Evolutionary conservation across 225 moss, liverwort and hornwort genomes (phyloP), one percentile per base, ranked within the genome.

Genomic region (Climacium dendroides): DNA sequence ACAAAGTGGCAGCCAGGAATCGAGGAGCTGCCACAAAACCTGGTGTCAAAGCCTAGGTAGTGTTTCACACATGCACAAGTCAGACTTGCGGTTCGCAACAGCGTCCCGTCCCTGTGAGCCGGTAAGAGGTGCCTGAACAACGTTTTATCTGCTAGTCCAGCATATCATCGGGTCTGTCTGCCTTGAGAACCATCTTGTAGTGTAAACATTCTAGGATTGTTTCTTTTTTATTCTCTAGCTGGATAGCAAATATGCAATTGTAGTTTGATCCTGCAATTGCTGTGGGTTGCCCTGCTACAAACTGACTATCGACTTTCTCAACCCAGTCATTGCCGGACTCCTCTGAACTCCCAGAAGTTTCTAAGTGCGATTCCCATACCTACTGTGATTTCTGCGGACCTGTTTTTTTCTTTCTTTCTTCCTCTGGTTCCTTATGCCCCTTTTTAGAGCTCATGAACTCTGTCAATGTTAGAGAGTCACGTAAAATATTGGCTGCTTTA

Each of bases 31-130:
- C 89, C 19, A 86, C 89, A 84, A 97, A 96, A 93, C 92, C 92
- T 78, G 91, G 92, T 86, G 87, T 95, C 28, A 98, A 94, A 91
- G 93, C 94, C 87, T 94, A 94, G 86, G 87, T 93, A 90, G 89
- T 88, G 58, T 86, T 86, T 64, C 77, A 90, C 81, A 85, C 89
- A 86, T 91, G 89, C 88, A 91, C 86, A 80, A 92, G 85, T 89
- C 84, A 88, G 88, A 91, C 75, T 79, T 83, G 88, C 88, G 87
- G 80, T 91, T 91, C 84, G 89, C 90, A 85, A 91, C 89, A 88
- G 85, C 89, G 88, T 90, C 85, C 83, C 90, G 85, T 90, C 88
- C 80, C 87, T 90, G 90, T 87, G 89, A 88, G 85, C 92, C 88
- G 92, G 90, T 90, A 89, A 89, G 91, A 92, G 87, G 89, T 93